Base-by-base conservation (phyloP, 2,329 filamentous ascomycete species). In the Tolypocladium paradoxum region DNA sequence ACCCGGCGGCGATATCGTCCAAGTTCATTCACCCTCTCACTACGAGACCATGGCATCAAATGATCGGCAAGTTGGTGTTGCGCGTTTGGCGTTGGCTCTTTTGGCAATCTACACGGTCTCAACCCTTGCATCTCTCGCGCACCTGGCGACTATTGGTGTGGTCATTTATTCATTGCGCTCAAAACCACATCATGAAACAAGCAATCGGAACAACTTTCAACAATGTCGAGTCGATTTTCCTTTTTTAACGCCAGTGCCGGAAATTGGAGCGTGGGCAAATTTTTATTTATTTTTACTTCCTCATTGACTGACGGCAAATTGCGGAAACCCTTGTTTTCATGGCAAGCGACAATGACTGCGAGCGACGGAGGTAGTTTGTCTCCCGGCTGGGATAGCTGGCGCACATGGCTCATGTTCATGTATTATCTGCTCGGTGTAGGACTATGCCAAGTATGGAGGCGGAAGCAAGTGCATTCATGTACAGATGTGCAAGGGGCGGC, bases 361-460 rank as follows among this genome's bases (percentile, higher is more conserved):
- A 47, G 34, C 47, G 43, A 20, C 20, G 34, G 47, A 38, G 8
- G 18, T 8, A 37, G 33, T 33, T 36, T 33, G 36, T 16, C 24
- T n/a, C 14, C 22, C 16, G 33, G 9, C 24, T 14, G 31, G 48
- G 35, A 35, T 37, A 27, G 20, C 47, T 49, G 48, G 53, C 49
- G 53, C 51, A 43, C 27, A 46, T 34, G 50, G 54, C 48, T 35
- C 37, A 49, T 29, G 34, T 48, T 48, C 46, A 49, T 56, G 50
- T 55, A 56, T 27, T 51, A 49, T 54, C 24, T 53, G 53, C 34
- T 48, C 47, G 35, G 46, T 48, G 50, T 50, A 53, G 20, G 33
- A 49, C 27, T 52, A 48, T 27, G 27, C 49, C 43, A 47, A 45
- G 34, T 33, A 38, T 24, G 48, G 37, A 49, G 20, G 29, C 34